Percentiles rank a stretch among this genome's conserved stretches.
These are phyloP conservation scores for Penicillium canescens DNA, from an alignment of 495 filamentous ascomycete species.

Conservation along the genomic window DNA sequence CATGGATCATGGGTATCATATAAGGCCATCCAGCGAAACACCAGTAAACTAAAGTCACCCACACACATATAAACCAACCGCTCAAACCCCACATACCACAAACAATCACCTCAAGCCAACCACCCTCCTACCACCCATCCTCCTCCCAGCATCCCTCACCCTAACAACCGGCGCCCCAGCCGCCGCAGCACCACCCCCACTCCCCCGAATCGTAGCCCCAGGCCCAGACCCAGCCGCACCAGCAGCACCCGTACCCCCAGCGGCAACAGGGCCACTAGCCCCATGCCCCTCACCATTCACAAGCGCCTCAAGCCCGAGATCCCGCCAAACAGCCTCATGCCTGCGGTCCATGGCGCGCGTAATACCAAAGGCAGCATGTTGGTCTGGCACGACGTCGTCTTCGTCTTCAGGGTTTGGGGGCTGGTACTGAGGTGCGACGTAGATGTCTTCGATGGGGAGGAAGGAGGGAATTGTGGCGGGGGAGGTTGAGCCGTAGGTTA, in stretches of 20 bases:
- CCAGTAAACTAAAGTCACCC: background rate
- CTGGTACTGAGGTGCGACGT: conserved; percentile 85
- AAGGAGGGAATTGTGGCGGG: conserved; percentile 43
- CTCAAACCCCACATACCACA: background rate
- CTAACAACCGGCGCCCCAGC: conserved; percentile 18
- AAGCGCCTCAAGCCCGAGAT: conserved; percentile 74
- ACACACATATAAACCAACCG: no score
- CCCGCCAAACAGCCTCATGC: conserved; percentile 79
- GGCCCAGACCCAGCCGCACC: conserved; percentile 46
- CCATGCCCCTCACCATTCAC: conserved; percentile 48
- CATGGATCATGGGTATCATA: conserved; percentile 9
- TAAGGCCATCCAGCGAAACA: conserved; percentile 7
- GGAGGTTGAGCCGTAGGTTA: conserved; percentile 39
- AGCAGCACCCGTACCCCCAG: conserved; percentile 8
- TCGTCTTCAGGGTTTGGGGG: conserved; percentile 97
- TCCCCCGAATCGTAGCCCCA: conserved; percentile 45
- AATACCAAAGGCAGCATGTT: conserved; percentile 97
- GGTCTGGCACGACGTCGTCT: conserved; percentile 95
- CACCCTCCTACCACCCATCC: conserved; percentile 40
- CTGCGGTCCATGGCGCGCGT: conserved; percentile 67
- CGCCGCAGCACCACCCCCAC: conserved; percentile 23
- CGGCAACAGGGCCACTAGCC: conserved; percentile 9
- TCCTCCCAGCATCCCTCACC: conserved; percentile 28
- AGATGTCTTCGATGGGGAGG: conserved; percentile 68
- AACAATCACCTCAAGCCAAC: conserved; percentile 36